Conservation (phyloP, 148 eudicot genomes). For the Heliosperma pusillum region DNA sequence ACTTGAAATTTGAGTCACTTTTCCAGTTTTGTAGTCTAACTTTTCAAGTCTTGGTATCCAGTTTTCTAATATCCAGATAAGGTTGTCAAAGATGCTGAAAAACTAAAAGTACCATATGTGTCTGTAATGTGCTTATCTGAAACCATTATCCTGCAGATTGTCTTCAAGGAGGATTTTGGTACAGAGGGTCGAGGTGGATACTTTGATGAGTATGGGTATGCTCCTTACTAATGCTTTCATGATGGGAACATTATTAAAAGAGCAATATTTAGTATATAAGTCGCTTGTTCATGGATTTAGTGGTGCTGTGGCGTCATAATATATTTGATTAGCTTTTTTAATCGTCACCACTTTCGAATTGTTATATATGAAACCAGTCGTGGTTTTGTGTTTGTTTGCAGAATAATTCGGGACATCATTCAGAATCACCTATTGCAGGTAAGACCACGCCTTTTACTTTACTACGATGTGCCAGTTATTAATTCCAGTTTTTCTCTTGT, state of each 20-base stretch:
- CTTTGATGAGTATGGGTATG: constrained; percentile 93
- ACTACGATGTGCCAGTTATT: too few species aligned
- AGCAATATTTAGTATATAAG: background rate
- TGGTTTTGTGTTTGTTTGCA: constrained; percentile 31
- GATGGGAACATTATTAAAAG: background rate
- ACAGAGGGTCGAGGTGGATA: constrained; percentile 99
- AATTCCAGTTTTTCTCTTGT: too few species aligned
- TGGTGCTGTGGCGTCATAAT: background rate
- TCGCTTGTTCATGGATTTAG: background rate
- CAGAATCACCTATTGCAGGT: constrained; percentile 98
- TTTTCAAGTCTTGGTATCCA: too few species aligned
- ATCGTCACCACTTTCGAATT: background rate
- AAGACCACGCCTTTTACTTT: constrained; percentile 9
- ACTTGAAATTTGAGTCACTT: background rate
- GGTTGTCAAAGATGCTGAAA: background rate
- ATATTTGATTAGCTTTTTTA: background rate
- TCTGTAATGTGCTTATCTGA: constrained; percentile 6
- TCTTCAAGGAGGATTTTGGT: constrained; percentile 97
- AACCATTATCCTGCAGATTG: constrained; percentile 47
- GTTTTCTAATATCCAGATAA: too few species aligned
- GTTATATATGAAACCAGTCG: background rate
- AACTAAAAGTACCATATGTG: background rate
- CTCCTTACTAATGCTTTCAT: background rate
- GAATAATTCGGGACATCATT: constrained; percentile 91
- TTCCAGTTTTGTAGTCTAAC: too few species aligned